Base-by-base conservation (phyloP, 2,329 filamentous ascomycete genomes). In the Neoascochyta sp. region DNA sequence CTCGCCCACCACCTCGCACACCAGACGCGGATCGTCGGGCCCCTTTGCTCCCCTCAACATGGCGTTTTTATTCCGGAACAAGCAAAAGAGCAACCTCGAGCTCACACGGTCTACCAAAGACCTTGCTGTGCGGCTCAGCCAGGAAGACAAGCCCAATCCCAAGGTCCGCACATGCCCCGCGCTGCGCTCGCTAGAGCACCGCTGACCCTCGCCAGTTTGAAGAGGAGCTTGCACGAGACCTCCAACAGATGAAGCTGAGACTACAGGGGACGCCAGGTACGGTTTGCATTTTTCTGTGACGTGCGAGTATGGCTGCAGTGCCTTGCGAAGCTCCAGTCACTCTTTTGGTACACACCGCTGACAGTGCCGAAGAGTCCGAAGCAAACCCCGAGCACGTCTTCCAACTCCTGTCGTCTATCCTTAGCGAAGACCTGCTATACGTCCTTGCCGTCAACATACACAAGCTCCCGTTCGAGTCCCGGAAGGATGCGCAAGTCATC, bases 401-500 rank as follows among this genome's bases (percentile, higher is more conserved):
- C 58, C 80, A 89, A 55, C 78, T 96, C 27, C 83, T 96, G 29
- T 82, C 81, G 33, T 79, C 84, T 45, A 79, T 94, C 41, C 83
- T 95, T 50, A 80, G 89, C 59, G 88, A 95, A 67, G 88, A 95
- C 61, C 74, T 98, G 6, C 79, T 98, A 23, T 85, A 85, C 50
- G 73, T 85, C 29, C 81, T 98, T 35, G 87, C 90, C 12, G 75
- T 81, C 39, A 83, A 83, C 57, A 83, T 98, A 24, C 80, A 86
- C 64, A 78, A 82, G 29, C 76, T 98, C 4, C 88, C 90, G 1
- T 98, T 98, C 69, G 92, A 98, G 69, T 86, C 89, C 20, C 82
- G 90, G 55, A 96, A 95, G 70, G 90, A 95, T 58, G 86, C 86
- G 9, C 90, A 95, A 62, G 86, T 92, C 42, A 92, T 95, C 60